Evolutionary conservation across 257 asterid genomes (phyloP).

Genomic region (Forsythia suspensa): DNA sequence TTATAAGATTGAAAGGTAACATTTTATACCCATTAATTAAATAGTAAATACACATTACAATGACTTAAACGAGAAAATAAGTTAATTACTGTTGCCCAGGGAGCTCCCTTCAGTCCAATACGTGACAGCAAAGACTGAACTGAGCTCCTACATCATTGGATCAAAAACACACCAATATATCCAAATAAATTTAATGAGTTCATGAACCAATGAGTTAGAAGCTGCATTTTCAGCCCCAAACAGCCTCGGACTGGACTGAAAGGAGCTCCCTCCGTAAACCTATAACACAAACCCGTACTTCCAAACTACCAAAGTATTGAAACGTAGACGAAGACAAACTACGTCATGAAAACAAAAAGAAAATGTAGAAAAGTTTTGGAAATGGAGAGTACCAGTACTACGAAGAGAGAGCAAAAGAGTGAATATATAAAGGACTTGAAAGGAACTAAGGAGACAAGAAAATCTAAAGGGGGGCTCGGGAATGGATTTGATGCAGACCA

Average conservation of each 20-base stretch:
- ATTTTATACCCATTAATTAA: too few species aligned
- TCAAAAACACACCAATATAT: constrained; percentile 44
- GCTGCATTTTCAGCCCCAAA: constrained; percentile 47
- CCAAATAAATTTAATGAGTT: constrained; percentile 31
- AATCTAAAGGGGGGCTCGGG: constrained; percentile 33
- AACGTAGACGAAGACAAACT: too few species aligned
- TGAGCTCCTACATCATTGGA: constrained; percentile 79
- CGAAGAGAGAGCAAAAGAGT: too few species aligned
- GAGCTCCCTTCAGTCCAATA: constrained; percentile 99
- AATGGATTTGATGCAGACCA: constrained; percentile 36
- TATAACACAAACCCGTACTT: constrained; percentile 7
- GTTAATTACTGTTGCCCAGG: constrained; percentile 26
- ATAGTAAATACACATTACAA: too few species aligned
- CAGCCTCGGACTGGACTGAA: constrained; percentile 83
- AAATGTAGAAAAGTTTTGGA: too few species aligned
- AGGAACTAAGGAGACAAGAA: constrained; percentile 35
- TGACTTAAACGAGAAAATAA: too few species aligned
- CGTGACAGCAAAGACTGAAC: constrained; percentile 62
- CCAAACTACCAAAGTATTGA: not conserved
- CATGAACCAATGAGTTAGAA: constrained; percentile 83
- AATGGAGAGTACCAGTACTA: too few species aligned
- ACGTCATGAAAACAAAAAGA: too few species aligned
- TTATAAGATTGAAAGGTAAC: too few species aligned
- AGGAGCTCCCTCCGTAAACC: constrained; percentile 60
- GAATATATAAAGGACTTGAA: not conserved